Evolutionary conservation across 306 rosid genomes (phyloP), one percentile per base, ranked within the genome.

Genomic region (Oxytropis ochrocephala): DNA sequence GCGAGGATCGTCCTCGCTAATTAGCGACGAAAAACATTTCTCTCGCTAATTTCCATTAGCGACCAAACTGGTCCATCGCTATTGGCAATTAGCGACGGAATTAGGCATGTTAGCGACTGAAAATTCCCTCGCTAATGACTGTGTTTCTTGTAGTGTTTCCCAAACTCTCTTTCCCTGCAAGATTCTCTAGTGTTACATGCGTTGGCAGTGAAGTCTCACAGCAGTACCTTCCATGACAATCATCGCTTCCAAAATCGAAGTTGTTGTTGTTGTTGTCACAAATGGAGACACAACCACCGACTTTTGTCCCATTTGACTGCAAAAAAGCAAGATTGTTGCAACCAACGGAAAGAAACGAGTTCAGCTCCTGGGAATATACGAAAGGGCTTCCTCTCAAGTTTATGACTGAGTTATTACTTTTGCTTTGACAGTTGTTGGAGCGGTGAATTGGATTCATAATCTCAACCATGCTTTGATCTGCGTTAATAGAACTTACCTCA

Each of bases 331-430:
- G 41, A 3, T 38, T 51, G 13, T 72, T 76, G 47, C 85, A 81
- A 32, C 86, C 75, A 6, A 59, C 35, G 0, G 74, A 76, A 0
- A 44, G 11, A 69, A 81, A 69, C 3, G 39, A 63, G 64, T 81
- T 81, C 0, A 2, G 0, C 0, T 4, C 42, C 16, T 69, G 62
- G 6, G 87, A 80, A 42, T 48, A 79, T 1, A 41, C 14, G 21
- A 80, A 84, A 61, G 81, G 81, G 46, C 69, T 71, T 27, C 7
- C 73, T 0, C 24, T 33, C 12, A 85, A 70, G 38, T 80, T n/a
- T 8, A 43, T 12, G 7, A 7, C 5, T 11, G 47, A 38, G 3
- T n/a, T 8, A 0, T 7, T 2, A 0, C 0, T 3, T 16, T 50
- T 35, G 1, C 4, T 17, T 7, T 27, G 6, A 50, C 78, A 74